A percentile compares a stretch with the other conserved stretches of the same genome.
phyloP scores from a whole-genome alignment of 345 rosid species.

The Eucalyptus sp. region DNA sequence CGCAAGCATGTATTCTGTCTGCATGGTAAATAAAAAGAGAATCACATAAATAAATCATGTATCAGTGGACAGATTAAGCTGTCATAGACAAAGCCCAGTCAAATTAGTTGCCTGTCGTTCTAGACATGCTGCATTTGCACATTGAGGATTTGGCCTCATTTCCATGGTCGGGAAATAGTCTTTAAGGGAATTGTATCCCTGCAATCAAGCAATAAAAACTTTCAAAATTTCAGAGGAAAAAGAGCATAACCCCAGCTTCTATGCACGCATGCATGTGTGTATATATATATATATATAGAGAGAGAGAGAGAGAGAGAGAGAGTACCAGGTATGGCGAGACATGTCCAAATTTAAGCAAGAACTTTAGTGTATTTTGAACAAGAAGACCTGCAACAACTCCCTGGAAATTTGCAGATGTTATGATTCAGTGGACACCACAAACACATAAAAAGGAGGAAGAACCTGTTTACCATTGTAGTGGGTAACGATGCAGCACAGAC shows the following conservation, averaged over 20 bases:
- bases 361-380: conserved; percentile 86
- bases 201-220: conserved; percentile 5
- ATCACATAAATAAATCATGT: background rate
- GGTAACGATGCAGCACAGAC: conserved; percentile 98
- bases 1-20: conserved; percentile 66
- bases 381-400: conserved; percentile 96
- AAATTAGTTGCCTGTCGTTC: conserved; percentile 70
- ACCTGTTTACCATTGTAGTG: conserved; percentile 61
- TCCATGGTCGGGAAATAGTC: conserved; percentile 95
- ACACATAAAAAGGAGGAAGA: background rate
- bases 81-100: background rate
- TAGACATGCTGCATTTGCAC: conserved; percentile 80
- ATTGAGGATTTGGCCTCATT: conserved; percentile 94
- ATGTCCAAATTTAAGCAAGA: conserved; percentile 70
- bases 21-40: conserved; percentile 9
- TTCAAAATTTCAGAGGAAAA: background rate
- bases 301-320: background rate
- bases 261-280: background rate
- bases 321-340: conserved; percentile 87
- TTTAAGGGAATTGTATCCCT: conserved; percentile 96
- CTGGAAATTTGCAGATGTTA: conserved; percentile 21
- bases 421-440: background rate
- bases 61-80: background rate
- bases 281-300: too few relatives aligned
- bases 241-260: background rate